Evolutionary conservation across 805 yeast genomes (phyloP), one percentile per base, ranked within the genome.

Genomic region (Ogataea glucozyma): DNA sequence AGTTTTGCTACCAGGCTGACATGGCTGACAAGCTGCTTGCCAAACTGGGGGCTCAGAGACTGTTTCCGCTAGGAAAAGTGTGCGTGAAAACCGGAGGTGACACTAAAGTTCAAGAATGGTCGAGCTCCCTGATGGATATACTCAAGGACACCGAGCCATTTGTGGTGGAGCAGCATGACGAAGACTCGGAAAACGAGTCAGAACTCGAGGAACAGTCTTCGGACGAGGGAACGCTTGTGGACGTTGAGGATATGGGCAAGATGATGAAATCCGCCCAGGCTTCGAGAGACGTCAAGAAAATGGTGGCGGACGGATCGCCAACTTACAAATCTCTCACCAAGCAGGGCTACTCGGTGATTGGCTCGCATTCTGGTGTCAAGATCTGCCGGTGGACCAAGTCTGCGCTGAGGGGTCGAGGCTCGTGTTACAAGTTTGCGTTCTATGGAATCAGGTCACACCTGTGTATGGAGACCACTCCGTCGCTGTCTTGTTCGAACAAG

Each of bases 351-450:
- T 85, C 95, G 0, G 81, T 89, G 48, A 95, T 89, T 30, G 97
- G 97, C 4, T 81, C 95, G 0, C 97, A 89, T 56, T 88, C 96
- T 0, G 97, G 97, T 26, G 97, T 89, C 34, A 89, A 89, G 61
- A 87, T 90, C 21, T 89, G 97, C 58, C 78, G 97, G 57, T 89
- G 97, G 97, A 90, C 97, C 0, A 90, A 90, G 59, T 85, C 93
- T 44, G 97, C 97, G 1, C 71, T 89, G 55, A 76, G 97, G 53
- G 96, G 97, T 21, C 78, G 96, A 54, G 97, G 97, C 2, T 88
- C 95, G 2, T 89, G 97, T 68, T 89, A 89, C 67, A 89, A 89
- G 61, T 88, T 77, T 66, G 95, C 97, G 8, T 84, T 89, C 56
- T 89, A 90, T 62, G 97, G 97, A 18, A 89, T 89, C 54, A 79